Evolutionary conservation across 2,329 filamentous ascomycete genomes (phyloP), one percentile per base, ranked within the genome.

Genomic region (Cytospora leucostoma): DNA sequence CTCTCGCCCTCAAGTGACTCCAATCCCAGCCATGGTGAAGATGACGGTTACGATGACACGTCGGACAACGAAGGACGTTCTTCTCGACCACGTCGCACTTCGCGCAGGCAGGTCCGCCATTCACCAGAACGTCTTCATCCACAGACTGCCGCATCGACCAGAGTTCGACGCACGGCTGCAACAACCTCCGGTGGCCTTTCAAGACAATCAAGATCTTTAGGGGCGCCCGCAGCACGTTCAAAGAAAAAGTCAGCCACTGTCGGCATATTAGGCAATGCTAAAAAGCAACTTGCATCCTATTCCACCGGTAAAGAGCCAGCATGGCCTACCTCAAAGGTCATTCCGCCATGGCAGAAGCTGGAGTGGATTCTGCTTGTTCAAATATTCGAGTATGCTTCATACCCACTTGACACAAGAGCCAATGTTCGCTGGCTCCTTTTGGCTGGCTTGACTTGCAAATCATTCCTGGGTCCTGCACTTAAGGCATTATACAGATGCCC

Each of bases 401-500:
- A 81, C 56, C 84, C 86, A 4, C 76, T 89, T 17, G 81, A 81
- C 56, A 76, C 79, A 37, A 68, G 71, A 10, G 70, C 73, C 1
- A 71, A 76, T 6, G 76, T 76, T n/a, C 70, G 78, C 69, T 92
- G 89, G 89, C 82, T 96, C 7, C 74, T 89, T 11, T 78, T 80
- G n/a, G 77, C 84, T 52, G 86, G 89, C 40, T 79, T 82, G 2
- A 77, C 86, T 17, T 93, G 88, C 68, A 84, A 80, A 57, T 74
- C 80, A 2, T 92, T 93, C 63, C 77, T 84, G 0, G 91, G 93
- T 69, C 89, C 92, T 6, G 90, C 90, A 1, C 75, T 95, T 57
- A 87, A 87, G 6, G 88, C 85, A 1, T 79, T 96, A 6, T 95
- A 95, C 72, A 80, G 83, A 54, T 85, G 80, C 6, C 91, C 91